Percentiles rank a stretch among this genome's conserved stretches.
Evolutionary conservation across 805 yeast species (phyloP).

Genomic region (Teunomyces barrocoloradensis): DNA sequence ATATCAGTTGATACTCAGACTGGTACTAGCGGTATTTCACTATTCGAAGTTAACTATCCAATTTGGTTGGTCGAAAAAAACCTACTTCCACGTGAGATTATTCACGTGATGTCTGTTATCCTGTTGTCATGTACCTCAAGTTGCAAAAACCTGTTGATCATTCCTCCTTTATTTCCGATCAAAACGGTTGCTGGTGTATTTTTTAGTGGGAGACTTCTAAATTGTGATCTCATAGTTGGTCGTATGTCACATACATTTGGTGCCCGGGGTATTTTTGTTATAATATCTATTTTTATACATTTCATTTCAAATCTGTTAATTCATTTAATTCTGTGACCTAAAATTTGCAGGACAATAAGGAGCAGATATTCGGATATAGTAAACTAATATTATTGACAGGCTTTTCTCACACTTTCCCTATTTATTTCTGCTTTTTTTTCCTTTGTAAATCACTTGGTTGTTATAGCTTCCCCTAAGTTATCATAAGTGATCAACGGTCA

Average conservation of each 20-base stretch:
- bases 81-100: neutral
- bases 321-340: neutral
- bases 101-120: neutral
- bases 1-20: constrained; percentile 1
- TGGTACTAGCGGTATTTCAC: constrained; percentile 2
- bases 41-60: constrained; percentile 1
- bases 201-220: neutral
- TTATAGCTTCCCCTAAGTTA: neutral
- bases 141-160: too few species aligned
- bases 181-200: too few species aligned
- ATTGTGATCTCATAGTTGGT: neutral
- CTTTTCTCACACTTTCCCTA: too few species aligned
- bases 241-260: neutral
- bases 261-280: neutral
- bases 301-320: neutral
- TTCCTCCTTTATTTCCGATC: too few species aligned
- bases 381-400: too few species aligned
- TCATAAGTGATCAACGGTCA: neutral
- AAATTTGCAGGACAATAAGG: neutral
- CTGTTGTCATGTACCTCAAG: too few species aligned
- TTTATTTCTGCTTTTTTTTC: too few species aligned
- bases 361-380: neutral
- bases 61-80: constrained; percentile 4
- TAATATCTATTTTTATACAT: neutral
- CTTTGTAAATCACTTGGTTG: too few species aligned